These are phyloP conservation scores for Dactylis glomerata DNA, from an alignment of 176 grass and related monocot species.

Conservation along the genomic window DNA sequence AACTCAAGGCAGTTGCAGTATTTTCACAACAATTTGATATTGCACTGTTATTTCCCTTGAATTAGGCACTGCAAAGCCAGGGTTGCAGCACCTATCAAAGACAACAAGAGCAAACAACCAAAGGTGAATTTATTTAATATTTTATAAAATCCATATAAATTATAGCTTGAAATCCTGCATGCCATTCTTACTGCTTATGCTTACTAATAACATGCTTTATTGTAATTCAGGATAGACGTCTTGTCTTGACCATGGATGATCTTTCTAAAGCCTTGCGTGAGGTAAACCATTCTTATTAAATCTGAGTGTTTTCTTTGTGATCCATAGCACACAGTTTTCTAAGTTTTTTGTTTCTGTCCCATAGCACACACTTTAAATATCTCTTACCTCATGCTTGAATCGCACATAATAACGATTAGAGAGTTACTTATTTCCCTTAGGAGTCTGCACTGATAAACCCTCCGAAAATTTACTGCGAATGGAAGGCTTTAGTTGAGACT, in stretches of 20 bases:
- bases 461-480: background rate
- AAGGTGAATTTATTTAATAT: conserved; percentile 53
- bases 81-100: conserved; percentile 92
- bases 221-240: conserved; percentile 77
- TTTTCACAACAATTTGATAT: conserved; percentile 20
- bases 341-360: background rate
- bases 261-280: conserved; percentile 90
- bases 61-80: conserved; percentile 89
- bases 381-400: background rate
- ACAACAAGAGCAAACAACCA: conserved; percentile 97
- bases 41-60: conserved; percentile 20
- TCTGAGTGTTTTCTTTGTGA: background rate
- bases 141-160: background rate
- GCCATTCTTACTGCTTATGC: background rate
- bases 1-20: background rate
- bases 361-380: background rate
- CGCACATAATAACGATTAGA: background rate
- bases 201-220: conserved; percentile 17
- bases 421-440: conserved; percentile 1
- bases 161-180: background rate
- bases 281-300: conserved; percentile 43
- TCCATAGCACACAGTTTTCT: background rate
- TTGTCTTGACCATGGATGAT: conserved; percentile 97
- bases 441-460: background rate
- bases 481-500: background rate